phyloP scores from a whole-genome alignment of 257 asterid genomes.

The Salvia rosmarinus region DNA sequence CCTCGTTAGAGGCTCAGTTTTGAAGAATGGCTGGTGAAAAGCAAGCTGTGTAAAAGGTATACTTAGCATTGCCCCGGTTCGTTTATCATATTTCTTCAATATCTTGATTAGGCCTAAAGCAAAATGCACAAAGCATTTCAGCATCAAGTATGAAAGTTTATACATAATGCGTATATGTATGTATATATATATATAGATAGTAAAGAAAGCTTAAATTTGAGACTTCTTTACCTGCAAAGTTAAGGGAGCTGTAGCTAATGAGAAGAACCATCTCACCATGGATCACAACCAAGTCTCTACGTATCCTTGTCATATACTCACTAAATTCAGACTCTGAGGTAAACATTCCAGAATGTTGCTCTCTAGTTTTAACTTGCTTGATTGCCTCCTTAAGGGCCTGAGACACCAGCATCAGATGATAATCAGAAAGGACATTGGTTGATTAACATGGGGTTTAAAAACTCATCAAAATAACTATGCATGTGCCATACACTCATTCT shows the following conservation, averaged over 20 bases:
- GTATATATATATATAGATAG: background rate
- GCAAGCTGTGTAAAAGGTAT: constrained; percentile 79
- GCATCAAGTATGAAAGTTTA: background rate
- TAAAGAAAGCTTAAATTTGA: background rate
- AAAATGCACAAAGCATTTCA: constrained; percentile 22
- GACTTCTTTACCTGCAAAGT: constrained; percentile 73
- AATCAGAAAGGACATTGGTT: constrained; percentile 14
- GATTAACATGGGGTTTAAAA: background rate
- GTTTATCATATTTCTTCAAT: constrained; percentile 89
- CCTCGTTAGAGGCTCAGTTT: constrained; percentile 72
- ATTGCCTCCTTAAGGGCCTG: constrained; percentile 82
- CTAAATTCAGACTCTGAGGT: constrained; percentile 63
- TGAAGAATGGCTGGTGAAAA: constrained; percentile 83
- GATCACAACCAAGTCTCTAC: constrained; percentile 76
- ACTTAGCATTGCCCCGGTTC: constrained; percentile 75
- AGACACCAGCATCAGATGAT: constrained; percentile 24
- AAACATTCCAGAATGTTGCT: constrained; percentile 40
- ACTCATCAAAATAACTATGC: background rate
- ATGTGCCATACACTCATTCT: background rate
- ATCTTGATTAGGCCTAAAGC: constrained; percentile 77
- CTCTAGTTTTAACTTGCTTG: constrained; percentile 58
- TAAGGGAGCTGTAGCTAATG: constrained; percentile 85
- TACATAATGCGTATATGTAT: too few species aligned
- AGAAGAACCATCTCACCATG: constrained; percentile 98
- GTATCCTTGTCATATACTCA: constrained; percentile 67